phyloP scores from a whole-genome alignment of 441 rosid species.

The Populus hybrid region DNA sequence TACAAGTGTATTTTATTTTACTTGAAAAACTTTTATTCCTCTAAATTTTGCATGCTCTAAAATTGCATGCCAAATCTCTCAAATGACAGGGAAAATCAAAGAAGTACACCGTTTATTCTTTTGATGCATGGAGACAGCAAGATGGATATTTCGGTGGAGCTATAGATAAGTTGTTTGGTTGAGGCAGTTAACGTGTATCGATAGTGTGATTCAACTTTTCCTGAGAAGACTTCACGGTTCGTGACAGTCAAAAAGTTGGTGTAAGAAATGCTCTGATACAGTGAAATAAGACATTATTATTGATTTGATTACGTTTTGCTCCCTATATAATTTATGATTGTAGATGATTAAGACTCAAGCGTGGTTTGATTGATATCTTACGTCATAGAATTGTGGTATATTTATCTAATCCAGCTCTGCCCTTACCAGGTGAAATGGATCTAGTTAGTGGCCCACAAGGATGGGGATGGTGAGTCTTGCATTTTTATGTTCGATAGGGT shows the following conservation, averaged over 20 bases:
- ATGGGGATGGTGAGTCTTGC: neutral
- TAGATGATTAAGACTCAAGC: neutral
- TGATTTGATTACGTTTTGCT: neutral
- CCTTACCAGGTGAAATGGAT: too few relatives aligned
- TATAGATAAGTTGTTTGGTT: neutral
- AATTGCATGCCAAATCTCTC: slow-evolving; percentile 5
- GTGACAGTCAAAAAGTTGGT: neutral
- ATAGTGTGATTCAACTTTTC: neutral
- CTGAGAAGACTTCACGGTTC: neutral
- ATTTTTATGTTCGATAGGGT: too few relatives aligned
- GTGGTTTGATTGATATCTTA: neutral
- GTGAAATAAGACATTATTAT: neutral
- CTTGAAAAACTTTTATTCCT: neutral
- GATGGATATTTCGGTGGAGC: neutral
- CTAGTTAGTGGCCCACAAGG: too few relatives aligned
- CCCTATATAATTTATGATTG: neutral
- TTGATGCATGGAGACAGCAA: neutral
- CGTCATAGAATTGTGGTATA: neutral
- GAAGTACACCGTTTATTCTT: neutral
- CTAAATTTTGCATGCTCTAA: slow-evolving; percentile 1
- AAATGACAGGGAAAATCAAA: neutral
- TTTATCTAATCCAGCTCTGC: neutral
- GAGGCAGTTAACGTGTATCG: neutral
- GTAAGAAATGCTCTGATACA: neutral
- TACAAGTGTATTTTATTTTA: neutral